Conservation (phyloP, 345 rosid genomes). For the Capsella bursapastoris region DNA sequence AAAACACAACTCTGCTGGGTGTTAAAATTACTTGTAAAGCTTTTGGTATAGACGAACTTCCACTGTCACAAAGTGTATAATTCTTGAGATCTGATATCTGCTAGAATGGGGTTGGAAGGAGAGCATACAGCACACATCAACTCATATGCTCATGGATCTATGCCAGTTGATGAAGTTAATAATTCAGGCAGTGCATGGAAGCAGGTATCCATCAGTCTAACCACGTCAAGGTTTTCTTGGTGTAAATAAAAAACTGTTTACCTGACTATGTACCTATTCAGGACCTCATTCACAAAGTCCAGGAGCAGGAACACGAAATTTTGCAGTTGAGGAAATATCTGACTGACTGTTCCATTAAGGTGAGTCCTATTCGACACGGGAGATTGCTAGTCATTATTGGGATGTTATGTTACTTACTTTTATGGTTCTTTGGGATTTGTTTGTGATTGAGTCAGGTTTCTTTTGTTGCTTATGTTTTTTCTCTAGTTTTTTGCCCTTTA, state of each 20-base stretch:
- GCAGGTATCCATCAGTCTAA: slow-evolving; percentile 59
- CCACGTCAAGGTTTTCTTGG: slow-evolving; percentile 22
- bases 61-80: slow-evolving; percentile 27
- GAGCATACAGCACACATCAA: slow-evolving; percentile 49
- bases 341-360: slow-evolving; percentile 83
- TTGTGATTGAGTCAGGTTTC: slow-evolving; percentile 25
- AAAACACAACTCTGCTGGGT: slow-evolving; percentile 16
- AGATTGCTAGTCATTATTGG: slow-evolving; percentile 50
- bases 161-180: slow-evolving; percentile 69
- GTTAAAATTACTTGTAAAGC: slow-evolving; percentile 10
- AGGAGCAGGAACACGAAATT: slow-evolving; percentile 83
- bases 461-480: slow-evolving; percentile 47
- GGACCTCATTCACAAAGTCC: slow-evolving; percentile 66
- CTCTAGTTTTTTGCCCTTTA: slow-evolving; percentile 17
- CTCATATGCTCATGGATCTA: slow-evolving; percentile 53
- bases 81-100: slow-evolving; percentile 21
- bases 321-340: slow-evolving; percentile 73
- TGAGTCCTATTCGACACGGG: slow-evolving; percentile 56
- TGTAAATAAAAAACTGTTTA: slow-evolving; percentile 20
- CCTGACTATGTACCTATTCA: slow-evolving; percentile 39
- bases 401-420: slow-evolving; percentile 14
- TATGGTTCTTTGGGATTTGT: slow-evolving; percentile 2
- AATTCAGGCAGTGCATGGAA: slow-evolving; percentile 61
- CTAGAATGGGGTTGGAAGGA: slow-evolving; percentile 67
- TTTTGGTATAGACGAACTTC: slow-evolving; percentile 16